Evolutionary conservation across 768 basidiomycete species (phyloP).

Genomic region (Leccinum boreale): DNA sequence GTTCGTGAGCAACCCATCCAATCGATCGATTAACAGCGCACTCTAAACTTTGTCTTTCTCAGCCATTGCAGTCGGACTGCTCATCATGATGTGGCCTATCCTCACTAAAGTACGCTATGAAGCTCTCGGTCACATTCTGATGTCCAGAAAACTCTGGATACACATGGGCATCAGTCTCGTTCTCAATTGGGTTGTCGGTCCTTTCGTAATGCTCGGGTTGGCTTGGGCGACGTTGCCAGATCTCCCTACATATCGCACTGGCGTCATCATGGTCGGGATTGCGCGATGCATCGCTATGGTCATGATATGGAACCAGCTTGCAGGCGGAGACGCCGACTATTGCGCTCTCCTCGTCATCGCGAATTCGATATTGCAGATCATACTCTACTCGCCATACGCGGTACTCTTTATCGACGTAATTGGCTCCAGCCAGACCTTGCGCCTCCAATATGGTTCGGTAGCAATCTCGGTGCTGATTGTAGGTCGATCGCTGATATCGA

Average conservation of each 20-base stretch:
- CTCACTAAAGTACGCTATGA: slow-evolving; percentile 79
- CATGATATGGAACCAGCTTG: slow-evolving; percentile 79
- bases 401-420: slow-evolving; percentile 73
- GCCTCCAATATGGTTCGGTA: slow-evolving; percentile 54
- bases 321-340: slow-evolving; percentile 63
- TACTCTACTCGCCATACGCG: slow-evolving; percentile 64
- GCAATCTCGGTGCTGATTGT: slow-evolving; percentile 72
- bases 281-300: slow-evolving; percentile 54
- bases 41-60: neutral
- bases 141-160: slow-evolving; percentile 51
- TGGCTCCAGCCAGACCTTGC: slow-evolving; percentile 39
- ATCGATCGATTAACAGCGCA: neutral
- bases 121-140: slow-evolving; percentile 54
- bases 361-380: slow-evolving; percentile 77
- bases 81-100: slow-evolving; percentile 89
- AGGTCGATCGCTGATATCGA: slow-evolving; percentile 27
- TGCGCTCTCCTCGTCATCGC: slow-evolving; percentile 79
- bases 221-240: slow-evolving; percentile 87
- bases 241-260: slow-evolving; percentile 66
- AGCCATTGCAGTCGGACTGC: slow-evolving; percentile 81
- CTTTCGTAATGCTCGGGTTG: slow-evolving; percentile 81
- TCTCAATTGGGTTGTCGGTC: slow-evolving; percentile 80
- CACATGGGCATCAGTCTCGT: slow-evolving; percentile 66
- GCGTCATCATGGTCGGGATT: slow-evolving; percentile 76
- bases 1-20: slow-evolving; percentile 54